Evolutionary conservation across 805 yeast species (phyloP).

Genomic region (Ogataea allantospora): DNA sequence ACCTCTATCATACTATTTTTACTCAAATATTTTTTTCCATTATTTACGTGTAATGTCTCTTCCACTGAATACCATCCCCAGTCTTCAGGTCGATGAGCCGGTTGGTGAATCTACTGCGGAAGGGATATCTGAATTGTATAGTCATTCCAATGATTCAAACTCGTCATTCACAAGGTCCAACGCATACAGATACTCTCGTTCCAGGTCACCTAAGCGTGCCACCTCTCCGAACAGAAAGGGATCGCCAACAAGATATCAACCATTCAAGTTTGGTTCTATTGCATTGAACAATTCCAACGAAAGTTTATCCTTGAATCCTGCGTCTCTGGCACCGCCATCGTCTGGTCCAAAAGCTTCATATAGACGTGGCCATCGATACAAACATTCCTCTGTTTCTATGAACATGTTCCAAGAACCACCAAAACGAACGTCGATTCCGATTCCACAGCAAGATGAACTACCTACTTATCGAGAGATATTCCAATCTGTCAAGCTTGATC

Average conservation of each 20-base stretch:
- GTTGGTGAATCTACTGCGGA: slow-evolving; percentile 1
- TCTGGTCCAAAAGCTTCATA: slow-evolving; percentile 53
- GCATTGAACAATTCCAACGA: slow-evolving; percentile 32
- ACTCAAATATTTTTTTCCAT: background rate
- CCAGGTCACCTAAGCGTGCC: slow-evolving; percentile 27
- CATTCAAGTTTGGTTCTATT: slow-evolving; percentile 66
- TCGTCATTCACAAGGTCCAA: slow-evolving; percentile 19
- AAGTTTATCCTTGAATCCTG: slow-evolving; percentile 14
- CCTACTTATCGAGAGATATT: slow-evolving; percentile 68
- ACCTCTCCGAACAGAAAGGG: slow-evolving; percentile 29
- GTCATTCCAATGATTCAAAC: slow-evolving; percentile 17
- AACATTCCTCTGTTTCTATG: slow-evolving; percentile 95
- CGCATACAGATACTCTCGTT: slow-evolving; percentile 11
- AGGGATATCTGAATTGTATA: slow-evolving; percentile 12
- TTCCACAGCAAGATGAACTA: slow-evolving; percentile 67
- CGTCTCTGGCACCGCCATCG: slow-evolving; percentile 7
- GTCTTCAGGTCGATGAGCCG: slow-evolving; percentile 2
- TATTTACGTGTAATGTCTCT: slow-evolving; percentile 3
- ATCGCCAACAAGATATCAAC: slow-evolving; percentile 39
- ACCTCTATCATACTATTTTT: slow-evolving; percentile 62
- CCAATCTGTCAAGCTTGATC: slow-evolving; percentile 56
- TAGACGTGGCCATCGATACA: slow-evolving; percentile 92
- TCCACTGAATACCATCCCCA: slow-evolving; percentile 5
- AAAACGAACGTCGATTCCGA: slow-evolving; percentile 56
- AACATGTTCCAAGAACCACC: slow-evolving; percentile 94